Evolutionary conservation across 202 grass and related monocot species (phyloP).

Genomic region (Miscanthus sacchariflorus): DNA sequence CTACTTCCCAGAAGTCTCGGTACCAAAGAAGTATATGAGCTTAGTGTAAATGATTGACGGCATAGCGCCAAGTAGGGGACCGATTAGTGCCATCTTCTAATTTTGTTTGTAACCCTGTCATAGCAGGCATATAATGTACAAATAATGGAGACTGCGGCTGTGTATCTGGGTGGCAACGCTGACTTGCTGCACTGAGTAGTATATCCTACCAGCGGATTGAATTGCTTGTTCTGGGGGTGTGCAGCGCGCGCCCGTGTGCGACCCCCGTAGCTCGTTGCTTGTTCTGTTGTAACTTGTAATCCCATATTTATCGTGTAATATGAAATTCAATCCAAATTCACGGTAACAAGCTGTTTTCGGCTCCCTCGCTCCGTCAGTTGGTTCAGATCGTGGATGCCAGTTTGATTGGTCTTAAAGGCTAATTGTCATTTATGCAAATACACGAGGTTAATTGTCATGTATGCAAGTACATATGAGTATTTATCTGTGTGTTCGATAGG

Average conservation of each 20-base stretch:
- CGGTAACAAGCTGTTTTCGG: not conserved
- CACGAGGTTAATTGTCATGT: not conserved
- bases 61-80: conserved; percentile 40
- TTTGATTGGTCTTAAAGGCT: not conserved
- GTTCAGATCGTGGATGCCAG: not conserved
- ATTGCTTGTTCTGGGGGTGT: conserved; percentile 16
- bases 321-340: conserved; percentile 12
- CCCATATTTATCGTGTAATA: not conserved
- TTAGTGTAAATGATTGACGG: conserved; percentile 44
- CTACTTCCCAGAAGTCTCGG: conserved; percentile 45
- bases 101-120: conserved; percentile 50
- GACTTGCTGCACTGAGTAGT: conserved; percentile 30
- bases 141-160: conserved; percentile 47
- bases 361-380: not conserved
- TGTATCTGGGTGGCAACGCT: conserved; percentile 42
- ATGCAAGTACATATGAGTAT: not conserved
- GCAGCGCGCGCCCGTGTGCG: not conserved
- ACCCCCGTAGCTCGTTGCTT: conserved; percentile 6
- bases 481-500: not conserved
- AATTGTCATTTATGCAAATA: not conserved
- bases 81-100: conserved; percentile 44
- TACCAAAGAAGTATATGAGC: conserved; percentile 69
- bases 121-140: conserved; percentile 63
- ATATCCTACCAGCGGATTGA: conserved; percentile 31
- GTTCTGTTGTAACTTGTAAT: conserved; percentile 25